Evolutionary conservation across 2,329 filamentous ascomycete species (phyloP).

Genomic region (Paecilomyces niveus): DNA sequence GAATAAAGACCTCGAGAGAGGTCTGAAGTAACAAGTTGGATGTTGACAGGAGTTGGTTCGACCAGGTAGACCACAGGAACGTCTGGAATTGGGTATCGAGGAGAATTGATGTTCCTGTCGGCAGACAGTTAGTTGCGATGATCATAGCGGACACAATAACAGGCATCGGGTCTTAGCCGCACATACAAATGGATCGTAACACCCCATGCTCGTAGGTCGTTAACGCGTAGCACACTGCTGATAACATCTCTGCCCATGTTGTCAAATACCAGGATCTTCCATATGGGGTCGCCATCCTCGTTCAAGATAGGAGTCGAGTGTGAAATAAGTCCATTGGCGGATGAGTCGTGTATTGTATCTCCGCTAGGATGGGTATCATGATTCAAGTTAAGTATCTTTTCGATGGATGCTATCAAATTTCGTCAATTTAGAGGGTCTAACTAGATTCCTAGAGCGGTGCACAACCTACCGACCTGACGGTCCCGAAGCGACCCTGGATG

Average conservation of each 20-base stretch:
- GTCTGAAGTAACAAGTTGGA: constrained; percentile 76
- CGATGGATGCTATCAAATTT: constrained; percentile 64
- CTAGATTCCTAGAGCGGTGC: constrained; percentile 8
- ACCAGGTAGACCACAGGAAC: constrained; percentile 96
- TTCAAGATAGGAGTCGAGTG: constrained; percentile 74
- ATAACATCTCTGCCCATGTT: constrained; percentile 89
- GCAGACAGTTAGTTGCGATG: constrained; percentile 4
- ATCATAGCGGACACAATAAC: constrained; percentile 13
- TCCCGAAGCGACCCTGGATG: constrained; percentile 57
- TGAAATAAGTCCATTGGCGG: constrained; percentile 56
- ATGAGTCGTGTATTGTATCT: constrained; percentile 56
- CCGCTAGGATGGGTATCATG: constrained; percentile 52
- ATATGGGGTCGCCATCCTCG: constrained; percentile 84
- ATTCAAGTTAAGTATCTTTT: constrained; percentile 94
- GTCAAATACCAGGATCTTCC: constrained; percentile 97
- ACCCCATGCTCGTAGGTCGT: constrained; percentile 87
- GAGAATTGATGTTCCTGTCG: constrained; percentile 67
- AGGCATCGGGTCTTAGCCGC: neutral
- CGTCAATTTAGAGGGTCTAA: neutral
- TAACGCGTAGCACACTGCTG: constrained; percentile 89
- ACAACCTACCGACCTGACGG: constrained; percentile 60
- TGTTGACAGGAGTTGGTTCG: constrained; percentile 75
- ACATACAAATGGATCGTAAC: constrained; percentile 88
- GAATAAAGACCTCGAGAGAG: constrained; percentile 82
- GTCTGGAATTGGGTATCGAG: constrained; percentile 85